Evolutionary conservation across 2,329 filamentous ascomycete species (phyloP).

Genomic region (Cephalotrichum gorgonifer): DNA sequence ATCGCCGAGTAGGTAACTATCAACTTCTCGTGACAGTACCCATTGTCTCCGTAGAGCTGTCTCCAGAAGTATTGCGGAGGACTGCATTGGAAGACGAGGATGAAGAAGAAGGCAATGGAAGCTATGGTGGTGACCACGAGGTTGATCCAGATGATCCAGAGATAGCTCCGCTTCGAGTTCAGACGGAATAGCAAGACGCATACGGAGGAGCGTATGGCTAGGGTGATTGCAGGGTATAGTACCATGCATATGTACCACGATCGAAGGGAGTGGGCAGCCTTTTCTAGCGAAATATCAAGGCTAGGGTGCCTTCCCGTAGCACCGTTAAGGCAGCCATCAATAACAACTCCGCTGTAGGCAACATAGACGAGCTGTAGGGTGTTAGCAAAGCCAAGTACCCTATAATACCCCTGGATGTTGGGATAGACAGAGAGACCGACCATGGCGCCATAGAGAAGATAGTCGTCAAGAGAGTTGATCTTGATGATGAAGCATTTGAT

Average conservation of each 20-base stretch:
- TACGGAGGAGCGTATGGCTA: slow-evolving; percentile 28
- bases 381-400: not conserved
- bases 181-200: slow-evolving; percentile 30
- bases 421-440: slow-evolving; percentile 18
- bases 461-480: slow-evolving; percentile 33
- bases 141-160: slow-evolving; percentile 20
- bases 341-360: slow-evolving; percentile 18
- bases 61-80: slow-evolving; percentile 39
- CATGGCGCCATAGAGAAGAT: slow-evolving; percentile 32
- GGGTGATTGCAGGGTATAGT: slow-evolving; percentile 27
- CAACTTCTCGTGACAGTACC: slow-evolving; percentile 27
- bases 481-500: slow-evolving; percentile 32
- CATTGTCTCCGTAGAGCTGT: slow-evolving; percentile 21
- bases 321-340: slow-evolving; percentile 21
- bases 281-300: slow-evolving; percentile 10
- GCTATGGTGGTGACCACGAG: slow-evolving; percentile 23
- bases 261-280: slow-evolving; percentile 17
- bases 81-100: slow-evolving; percentile 37
- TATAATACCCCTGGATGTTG: not conserved
- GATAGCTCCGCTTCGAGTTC: slow-evolving; percentile 20
- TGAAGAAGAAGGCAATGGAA: slow-evolving; percentile 29
- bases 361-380: slow-evolving; percentile 21
- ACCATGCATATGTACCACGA: slow-evolving; percentile 29
- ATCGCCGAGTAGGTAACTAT: slow-evolving; percentile 31
- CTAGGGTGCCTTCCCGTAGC: slow-evolving; percentile 14